Evolutionary conservation across 352 stramenopile species (phyloP).

Genomic region (Pythium aquatile): DNA sequence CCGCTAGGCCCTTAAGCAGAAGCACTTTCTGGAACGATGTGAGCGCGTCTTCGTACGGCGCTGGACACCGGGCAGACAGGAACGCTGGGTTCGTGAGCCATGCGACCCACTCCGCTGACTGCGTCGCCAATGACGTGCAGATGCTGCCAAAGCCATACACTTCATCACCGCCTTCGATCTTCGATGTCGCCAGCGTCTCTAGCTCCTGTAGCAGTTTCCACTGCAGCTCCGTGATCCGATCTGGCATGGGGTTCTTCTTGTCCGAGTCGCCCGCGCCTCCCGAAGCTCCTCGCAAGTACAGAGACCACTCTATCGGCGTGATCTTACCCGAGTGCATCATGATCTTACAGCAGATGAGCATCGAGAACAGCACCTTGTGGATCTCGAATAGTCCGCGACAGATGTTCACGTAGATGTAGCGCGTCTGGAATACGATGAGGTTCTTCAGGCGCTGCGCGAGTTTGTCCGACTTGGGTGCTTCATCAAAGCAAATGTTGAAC

Average conservation of each 20-base stretch:
- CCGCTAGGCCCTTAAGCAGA: conserved; percentile 72
- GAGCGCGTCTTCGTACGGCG: conserved; percentile 37
- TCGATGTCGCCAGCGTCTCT: conserved; percentile 49
- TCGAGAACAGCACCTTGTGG: conserved; percentile 93
- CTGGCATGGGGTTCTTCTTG: conserved; percentile 57
- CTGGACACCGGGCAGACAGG: conserved; percentile 44
- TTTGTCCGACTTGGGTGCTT: conserved; percentile 51
- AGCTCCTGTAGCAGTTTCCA: conserved; percentile 86
- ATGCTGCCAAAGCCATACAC: conserved; percentile 57
- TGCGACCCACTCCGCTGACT: conserved; percentile 56
- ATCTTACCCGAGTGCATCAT: conserved; percentile 80
- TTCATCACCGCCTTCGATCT: conserved; percentile 14
- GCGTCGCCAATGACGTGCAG: conserved; percentile 53
- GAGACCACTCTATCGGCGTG: conserved; percentile 76
- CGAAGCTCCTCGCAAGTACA: conserved; percentile 79
- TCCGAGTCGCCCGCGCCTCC: conserved; percentile 25
- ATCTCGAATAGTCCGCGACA: conserved; percentile 93
- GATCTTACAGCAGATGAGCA: conserved; percentile 95
- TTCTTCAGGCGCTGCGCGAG: conserved; percentile 67
- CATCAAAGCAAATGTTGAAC: conserved; percentile 91
- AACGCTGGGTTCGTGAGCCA: conserved; percentile 58
- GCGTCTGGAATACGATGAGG: conserved; percentile 89
- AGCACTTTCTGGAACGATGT: conserved; percentile 77
- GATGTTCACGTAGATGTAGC: conserved; percentile 94
- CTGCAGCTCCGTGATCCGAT: conserved; percentile 67